These are phyloP conservation scores for Fusarium annulatum DNA, from an alignment of 2,329 filamentous ascomycete genomes.

Conservation along the genomic window DNA sequence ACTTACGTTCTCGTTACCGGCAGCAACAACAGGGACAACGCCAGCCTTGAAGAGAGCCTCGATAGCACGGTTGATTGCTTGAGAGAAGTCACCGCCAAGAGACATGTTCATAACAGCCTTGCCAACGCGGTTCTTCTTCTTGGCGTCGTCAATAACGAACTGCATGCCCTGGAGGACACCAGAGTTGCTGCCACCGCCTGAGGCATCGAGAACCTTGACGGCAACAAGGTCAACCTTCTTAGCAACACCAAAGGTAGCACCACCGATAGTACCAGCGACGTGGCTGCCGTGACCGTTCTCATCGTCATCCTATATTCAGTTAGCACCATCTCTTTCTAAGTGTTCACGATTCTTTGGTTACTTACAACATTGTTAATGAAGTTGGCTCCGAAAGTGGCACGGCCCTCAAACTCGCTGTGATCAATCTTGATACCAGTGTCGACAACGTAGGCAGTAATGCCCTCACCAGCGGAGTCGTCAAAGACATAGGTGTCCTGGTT, in stretches of 20 bases:
- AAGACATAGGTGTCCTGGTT: constrained; percentile 56
- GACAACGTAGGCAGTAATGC: constrained; percentile 71
- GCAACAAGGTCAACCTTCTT: constrained; percentile 58
- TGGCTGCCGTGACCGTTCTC: constrained; percentile 73
- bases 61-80: constrained; percentile 66
- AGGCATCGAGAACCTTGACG: constrained; percentile 70
- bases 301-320: constrained; percentile 57
- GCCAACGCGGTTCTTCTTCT: constrained; percentile 54
- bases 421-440: constrained; percentile 71
- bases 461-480: constrained; percentile 62
- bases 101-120: constrained; percentile 74
- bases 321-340: not conserved
- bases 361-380: constrained; percentile 60
- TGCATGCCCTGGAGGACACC: constrained; percentile 69
- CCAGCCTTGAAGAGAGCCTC: constrained; percentile 60
- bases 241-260: constrained; percentile 70
- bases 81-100: constrained; percentile 62
- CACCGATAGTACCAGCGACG: constrained; percentile 71
- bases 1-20: constrained; percentile 65
- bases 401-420: constrained; percentile 67
- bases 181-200: constrained; percentile 52
- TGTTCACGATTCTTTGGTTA: constrained; percentile 8
- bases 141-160: constrained; percentile 62
- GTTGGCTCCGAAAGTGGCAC: constrained; percentile 65
- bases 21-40: constrained; percentile 68